phyloP scores from a whole-genome alignment of 2,329 filamentous ascomycete genomes.

The Pestalotiopsis sp. region DNA sequence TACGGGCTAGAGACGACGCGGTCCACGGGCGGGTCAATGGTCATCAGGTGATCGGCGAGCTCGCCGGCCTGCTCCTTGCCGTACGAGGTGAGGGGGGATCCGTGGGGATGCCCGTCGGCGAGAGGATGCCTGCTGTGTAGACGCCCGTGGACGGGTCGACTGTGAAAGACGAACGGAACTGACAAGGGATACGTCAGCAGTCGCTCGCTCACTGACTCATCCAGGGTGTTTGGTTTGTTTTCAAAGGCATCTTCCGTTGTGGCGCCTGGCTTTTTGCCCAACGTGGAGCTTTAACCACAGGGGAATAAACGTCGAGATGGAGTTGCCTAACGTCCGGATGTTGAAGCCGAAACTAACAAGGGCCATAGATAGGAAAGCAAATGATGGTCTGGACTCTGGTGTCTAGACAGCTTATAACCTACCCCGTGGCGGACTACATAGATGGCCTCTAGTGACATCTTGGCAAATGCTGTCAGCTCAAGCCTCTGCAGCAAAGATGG shows the following conservation, averaged over 20 bases:
- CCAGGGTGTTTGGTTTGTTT: background rate
- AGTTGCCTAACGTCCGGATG: background rate
- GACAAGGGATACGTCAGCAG: conserved; percentile 25
- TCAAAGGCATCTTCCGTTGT: background rate
- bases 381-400: background rate
- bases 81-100: conserved; percentile 86
- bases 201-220: background rate
- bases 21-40: conserved; percentile 68
- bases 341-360: background rate
- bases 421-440: conserved; percentile 78
- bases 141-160: conserved; percentile 80
- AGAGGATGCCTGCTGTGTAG: conserved; percentile 74
- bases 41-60: conserved; percentile 67
- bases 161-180: conserved; percentile 92
- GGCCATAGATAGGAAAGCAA: background rate
- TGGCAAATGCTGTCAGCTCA: background rate
- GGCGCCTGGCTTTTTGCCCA: conserved; percentile 11
- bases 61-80: conserved; percentile 83
- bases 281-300: conserved; percentile 13
- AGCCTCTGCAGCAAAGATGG: background rate
- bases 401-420: conserved; percentile 36
- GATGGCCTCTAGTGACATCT: conserved; percentile 71
- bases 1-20: conserved; percentile 81
- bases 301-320: background rate
- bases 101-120: conserved; percentile 84